phyloP scores from a whole-genome alignment of 129 eudicot genomes.

The Flaveria brownii region DNA sequence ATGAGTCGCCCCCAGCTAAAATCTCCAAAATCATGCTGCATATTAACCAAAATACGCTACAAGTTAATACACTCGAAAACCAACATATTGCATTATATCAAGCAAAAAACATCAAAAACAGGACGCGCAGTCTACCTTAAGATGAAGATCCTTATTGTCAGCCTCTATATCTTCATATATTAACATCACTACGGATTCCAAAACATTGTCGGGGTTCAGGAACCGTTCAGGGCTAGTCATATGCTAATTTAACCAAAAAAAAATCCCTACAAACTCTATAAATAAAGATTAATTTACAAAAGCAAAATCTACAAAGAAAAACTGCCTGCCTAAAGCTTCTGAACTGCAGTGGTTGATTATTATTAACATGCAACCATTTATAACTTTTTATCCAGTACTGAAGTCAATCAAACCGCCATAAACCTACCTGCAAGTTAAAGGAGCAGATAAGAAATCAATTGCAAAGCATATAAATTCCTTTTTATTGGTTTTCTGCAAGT shows the following conservation, averaged over 20 bases:
- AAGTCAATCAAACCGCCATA: conserved; percentile 19
- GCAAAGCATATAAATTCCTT: neutral
- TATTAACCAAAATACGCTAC: neutral
- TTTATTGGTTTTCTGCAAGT: neutral
- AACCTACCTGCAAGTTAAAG: conserved; percentile 28
- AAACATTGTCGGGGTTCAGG: conserved; percentile 5
- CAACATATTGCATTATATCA: neutral
- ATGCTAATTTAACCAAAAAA: conserved; percentile 10
- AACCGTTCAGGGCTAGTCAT: neutral
- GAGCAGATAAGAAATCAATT: neutral
- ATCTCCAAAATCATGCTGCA: conserved; percentile 16
- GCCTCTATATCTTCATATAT: conserved; percentile 17
- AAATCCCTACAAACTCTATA: conserved; percentile 28
- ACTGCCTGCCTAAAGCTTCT: neutral
- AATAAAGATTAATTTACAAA: conserved; percentile 29
- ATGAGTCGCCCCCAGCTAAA: conserved; percentile 21
- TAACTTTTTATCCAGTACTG: conserved; percentile 15
- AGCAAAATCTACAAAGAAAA: conserved; percentile 34
- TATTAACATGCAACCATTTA: conserved; percentile 29
- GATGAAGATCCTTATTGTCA: conserved; percentile 8
- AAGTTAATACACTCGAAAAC: neutral
- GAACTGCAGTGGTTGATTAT: conserved; percentile 13
- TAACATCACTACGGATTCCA: conserved; percentile 16
- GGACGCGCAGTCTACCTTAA: conserved; percentile 8
- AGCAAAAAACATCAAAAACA: neutral